phyloP scores from a whole-genome alignment of 805 yeast species.

The Cyberlindnera sargentensis region DNA sequence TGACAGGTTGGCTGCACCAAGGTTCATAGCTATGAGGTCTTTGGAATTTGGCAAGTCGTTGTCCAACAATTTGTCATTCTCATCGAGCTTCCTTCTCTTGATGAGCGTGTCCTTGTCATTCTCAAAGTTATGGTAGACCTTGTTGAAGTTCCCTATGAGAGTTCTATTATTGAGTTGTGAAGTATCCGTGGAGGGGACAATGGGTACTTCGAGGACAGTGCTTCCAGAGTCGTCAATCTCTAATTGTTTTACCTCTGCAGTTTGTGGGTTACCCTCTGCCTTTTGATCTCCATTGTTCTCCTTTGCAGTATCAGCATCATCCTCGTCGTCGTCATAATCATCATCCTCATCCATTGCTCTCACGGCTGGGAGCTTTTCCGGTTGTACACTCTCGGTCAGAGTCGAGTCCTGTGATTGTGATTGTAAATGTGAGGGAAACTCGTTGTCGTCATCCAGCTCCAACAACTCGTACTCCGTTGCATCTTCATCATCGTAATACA shows the following conservation, averaged over 20 bases:
- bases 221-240: slow-evolving; percentile 19
- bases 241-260: slow-evolving; percentile 8
- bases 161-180: slow-evolving; percentile 27
- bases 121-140: slow-evolving; percentile 70
- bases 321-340: slow-evolving; percentile 24
- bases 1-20: slow-evolving; percentile 72
- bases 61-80: slow-evolving; percentile 63
- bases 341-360: slow-evolving; percentile 33
- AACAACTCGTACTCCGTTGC: slow-evolving; percentile 16
- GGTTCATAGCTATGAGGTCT: slow-evolving; percentile 32
- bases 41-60: slow-evolving; percentile 18
- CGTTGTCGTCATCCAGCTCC: slow-evolving; percentile 10
- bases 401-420: neutral
- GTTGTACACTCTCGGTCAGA: neutral
- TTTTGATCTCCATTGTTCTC: slow-evolving; percentile 8
- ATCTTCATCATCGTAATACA: slow-evolving; percentile 24
- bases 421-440: neutral
- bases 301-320: slow-evolving; percentile 10
- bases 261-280: slow-evolving; percentile 16
- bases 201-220: slow-evolving; percentile 26
- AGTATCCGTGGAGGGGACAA: slow-evolving; percentile 28
- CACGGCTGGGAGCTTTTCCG: slow-evolving; percentile 1
- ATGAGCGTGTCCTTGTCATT: slow-evolving; percentile 67
- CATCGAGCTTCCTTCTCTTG: slow-evolving; percentile 71
- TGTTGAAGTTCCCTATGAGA: slow-evolving; percentile 56